Percentiles rank a stretch among this genome's conserved stretches.
Evolutionary conservation across 2,329 filamentous ascomycete species (phyloP).

Genomic region (Venturia pyrina): DNA sequence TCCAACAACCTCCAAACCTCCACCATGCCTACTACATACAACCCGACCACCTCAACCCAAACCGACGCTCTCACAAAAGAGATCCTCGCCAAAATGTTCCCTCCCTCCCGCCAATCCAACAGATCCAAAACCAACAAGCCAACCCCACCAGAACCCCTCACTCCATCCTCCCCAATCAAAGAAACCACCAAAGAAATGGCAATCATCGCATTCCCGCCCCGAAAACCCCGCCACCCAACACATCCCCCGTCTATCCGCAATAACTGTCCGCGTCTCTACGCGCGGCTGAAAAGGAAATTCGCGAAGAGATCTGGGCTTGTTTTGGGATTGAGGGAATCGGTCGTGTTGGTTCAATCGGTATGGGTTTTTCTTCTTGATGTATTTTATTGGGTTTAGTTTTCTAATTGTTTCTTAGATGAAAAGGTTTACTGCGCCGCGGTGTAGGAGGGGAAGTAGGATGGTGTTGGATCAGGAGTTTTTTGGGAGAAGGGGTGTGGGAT

Average conservation of each 20-base stretch:
- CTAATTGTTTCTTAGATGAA: not conserved
- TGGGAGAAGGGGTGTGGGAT: not conserved
- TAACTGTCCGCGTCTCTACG: not conserved
- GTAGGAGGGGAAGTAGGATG: not conserved
- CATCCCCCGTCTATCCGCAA: not conserved
- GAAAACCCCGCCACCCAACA: not conserved
- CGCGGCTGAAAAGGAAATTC: not conserved
- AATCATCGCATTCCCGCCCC: not conserved
- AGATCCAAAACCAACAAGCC: not conserved
- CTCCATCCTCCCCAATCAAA: not conserved
- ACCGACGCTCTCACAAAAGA: too few relatives aligned
- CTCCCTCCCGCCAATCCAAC: not conserved
- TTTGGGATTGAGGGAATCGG: not conserved
- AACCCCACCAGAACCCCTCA: not conserved
- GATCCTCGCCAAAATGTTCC: not conserved
- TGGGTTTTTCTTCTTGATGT: not conserved
- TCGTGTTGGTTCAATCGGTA: not conserved
- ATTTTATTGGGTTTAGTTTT: not conserved
- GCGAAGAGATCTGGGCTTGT: not conserved
- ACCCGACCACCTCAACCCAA: too few relatives aligned
- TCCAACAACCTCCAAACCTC: too few relatives aligned
- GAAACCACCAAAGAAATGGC: not conserved
- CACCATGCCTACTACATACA: too few relatives aligned
- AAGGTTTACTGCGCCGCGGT: not conserved
- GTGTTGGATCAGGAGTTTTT: not conserved